Base-by-base conservation (phyloP, 768 basidiomycete genomes). In the Boletus tomentosulus region DNA sequence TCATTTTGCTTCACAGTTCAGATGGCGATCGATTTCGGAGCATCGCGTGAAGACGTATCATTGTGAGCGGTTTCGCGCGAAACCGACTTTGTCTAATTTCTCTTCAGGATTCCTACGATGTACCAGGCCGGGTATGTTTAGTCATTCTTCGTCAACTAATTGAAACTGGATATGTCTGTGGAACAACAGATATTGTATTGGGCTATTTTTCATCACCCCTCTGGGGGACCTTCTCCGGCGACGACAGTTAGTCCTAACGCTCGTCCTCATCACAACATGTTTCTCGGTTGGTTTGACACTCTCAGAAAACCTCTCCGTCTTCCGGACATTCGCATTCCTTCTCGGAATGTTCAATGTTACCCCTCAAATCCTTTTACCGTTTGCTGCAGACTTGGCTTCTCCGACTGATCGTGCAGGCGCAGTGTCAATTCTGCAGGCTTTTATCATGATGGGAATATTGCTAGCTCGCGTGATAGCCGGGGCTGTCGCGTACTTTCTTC, bases 41-140 rank as follows among this genome's bases (percentile, higher is more conserved):
- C 60, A 6, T 57, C 70, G 16, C 68, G 73, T 44, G 51, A 59
- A 35, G 59, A 68, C 22, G 70, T 72, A 2, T 68, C 75, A n/a
- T 46, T 22, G 67, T 70, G 35, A 49, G 67, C 7, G 1, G 16
- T 42, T 35, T 53, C 19, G 31, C 19, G 12, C n/a, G 15, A n/a
- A 25, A 38, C 22, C 3, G 8, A 39, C 19, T 15, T 37, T 10
- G 16, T 46, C 51, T 64, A 22, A 68, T 45, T 12, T 34, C 43
- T 16, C 12, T 35, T 34, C 34, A 84, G 80, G 46, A 77, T 86
- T 28, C 83, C 84, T 11, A 83, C 85, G 1, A 73, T 87, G 22
- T 68, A 84, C 22, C 86, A 87, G 67, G 83, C 79, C 24, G 86
- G 86, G 84, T 82, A 67, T 47, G 71, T 61, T 6, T 30, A 16